Percentiles rank a stretch among this genome's conserved stretches.
These are phyloP conservation scores for Didymella lethalis DNA, from an alignment of 2,329 filamentous ascomycete genomes.

Conservation along the genomic window DNA sequence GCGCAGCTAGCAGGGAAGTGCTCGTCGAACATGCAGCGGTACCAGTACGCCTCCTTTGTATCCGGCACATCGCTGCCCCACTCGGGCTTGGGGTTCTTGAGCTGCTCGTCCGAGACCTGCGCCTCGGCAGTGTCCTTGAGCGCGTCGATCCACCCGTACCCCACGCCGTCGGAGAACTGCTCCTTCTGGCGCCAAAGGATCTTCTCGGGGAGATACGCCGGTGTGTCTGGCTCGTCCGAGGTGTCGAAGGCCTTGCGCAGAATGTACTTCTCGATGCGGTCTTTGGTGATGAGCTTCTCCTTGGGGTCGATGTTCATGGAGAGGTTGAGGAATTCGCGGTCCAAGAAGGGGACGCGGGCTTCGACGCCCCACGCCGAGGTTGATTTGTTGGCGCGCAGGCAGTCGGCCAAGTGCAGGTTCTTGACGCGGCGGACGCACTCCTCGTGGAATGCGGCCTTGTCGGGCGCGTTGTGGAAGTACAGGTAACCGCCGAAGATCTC, in stretches of 20 bases:
- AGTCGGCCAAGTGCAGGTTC: conserved; percentile 96
- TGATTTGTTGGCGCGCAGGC: conserved; percentile 97
- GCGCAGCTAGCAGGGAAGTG: conserved; percentile 94
- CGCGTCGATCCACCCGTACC: conserved; percentile 98
- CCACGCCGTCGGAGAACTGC: conserved; percentile 98
- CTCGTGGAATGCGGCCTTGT: conserved; percentile 91
- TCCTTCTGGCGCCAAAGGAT: conserved; percentile 99
- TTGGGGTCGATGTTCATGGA: conserved; percentile 92
- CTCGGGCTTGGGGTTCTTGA: conserved; percentile 97
- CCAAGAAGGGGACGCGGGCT: conserved; percentile 95
- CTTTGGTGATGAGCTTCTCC: conserved; percentile 87
- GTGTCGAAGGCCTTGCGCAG: conserved; percentile 98
- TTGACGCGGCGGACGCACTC: conserved; percentile 95
- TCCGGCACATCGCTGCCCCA: conserved; percentile 95
- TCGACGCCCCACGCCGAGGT: conserved; percentile 98
- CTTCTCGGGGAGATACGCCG: conserved; percentile 91
- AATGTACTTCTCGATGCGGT: conserved; percentile 95
- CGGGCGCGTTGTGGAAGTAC: conserved; percentile 95
- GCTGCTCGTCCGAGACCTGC: conserved; percentile 94
- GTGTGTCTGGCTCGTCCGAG: conserved; percentile 77
- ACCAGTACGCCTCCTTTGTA: conserved; percentile 98
- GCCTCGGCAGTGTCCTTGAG: conserved; percentile 93
- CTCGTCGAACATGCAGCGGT: conserved; percentile 98
- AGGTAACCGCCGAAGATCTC: conserved; percentile 99
- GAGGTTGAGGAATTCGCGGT: conserved; percentile 94